phyloP scores from a whole-genome alignment of 352 stramenopile species.

The Globisporangium echinulatum region DNA sequence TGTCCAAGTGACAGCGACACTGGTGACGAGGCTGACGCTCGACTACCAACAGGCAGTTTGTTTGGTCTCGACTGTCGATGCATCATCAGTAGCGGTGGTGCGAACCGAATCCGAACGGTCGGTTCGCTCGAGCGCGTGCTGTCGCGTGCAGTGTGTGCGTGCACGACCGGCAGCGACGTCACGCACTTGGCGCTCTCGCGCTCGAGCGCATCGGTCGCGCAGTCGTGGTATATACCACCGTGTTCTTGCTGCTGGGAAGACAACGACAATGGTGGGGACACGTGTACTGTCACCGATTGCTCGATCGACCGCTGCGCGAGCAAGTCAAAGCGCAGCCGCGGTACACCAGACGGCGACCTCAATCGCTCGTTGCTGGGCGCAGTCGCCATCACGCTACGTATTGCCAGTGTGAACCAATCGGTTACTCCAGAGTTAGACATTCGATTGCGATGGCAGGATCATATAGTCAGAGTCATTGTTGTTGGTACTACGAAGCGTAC shows the following conservation, averaged over 20 bases:
- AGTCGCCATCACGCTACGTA: no score
- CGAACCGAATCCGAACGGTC: slow-evolving; percentile 18
- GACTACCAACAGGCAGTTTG: not conserved
- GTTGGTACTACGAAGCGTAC: no score
- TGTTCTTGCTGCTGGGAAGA: not conserved
- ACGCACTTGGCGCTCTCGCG: not conserved
- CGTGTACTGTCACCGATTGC: not conserved
- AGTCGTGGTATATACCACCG: not conserved
- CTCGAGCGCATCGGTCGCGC: not conserved
- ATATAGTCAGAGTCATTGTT: no score
- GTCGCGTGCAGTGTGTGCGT: not conserved
- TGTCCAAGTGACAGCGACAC: not conserved
- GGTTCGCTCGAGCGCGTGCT: not conserved
- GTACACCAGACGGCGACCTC: not conserved
- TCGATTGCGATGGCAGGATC: no score
- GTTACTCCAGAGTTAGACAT: no score
- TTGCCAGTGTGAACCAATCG: no score
- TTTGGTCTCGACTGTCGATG: not conserved
- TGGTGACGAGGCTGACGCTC: no score
- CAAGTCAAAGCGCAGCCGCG: slow-evolving; percentile 9
- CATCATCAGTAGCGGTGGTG: slow-evolving; percentile 12
- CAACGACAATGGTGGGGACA: not conserved
- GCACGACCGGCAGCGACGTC: not conserved
- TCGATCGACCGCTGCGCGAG: slow-evolving; percentile 1
- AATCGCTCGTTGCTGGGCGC: no score